These are phyloP conservation scores for Rhynchospora breviuscula DNA, from an alignment of 176 grass and related monocot genomes.

Conservation along the genomic window DNA sequence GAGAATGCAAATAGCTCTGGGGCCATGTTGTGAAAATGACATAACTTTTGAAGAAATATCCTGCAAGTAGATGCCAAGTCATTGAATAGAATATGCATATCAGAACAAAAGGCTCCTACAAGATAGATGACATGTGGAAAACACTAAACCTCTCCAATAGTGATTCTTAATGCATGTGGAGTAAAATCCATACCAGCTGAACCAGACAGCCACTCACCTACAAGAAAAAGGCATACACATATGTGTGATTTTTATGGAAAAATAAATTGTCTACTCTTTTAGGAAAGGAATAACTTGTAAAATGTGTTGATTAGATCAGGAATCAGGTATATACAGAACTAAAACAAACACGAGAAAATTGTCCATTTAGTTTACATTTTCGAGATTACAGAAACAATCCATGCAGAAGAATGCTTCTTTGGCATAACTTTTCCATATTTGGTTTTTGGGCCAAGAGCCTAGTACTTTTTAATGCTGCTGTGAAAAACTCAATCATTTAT, in stretches of 20 bases:
- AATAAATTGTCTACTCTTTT: background rate
- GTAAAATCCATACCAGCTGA: slow-evolving; percentile 36
- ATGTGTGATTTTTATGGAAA: background rate
- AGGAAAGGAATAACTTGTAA: background rate
- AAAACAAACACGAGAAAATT: too few species aligned
- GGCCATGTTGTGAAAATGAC: slow-evolving; percentile 31
- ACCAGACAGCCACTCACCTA: background rate
- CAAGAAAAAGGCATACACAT: background rate
- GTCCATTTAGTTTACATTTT: too few species aligned
- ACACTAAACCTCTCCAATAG: slow-evolving; percentile 32
- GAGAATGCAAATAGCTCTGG: slow-evolving; percentile 36
- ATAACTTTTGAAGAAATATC: slow-evolving; percentile 41
- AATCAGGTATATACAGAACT: background rate
- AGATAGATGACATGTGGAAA: background rate
- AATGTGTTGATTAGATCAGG: background rate
- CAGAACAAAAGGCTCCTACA: background rate
- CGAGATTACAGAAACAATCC: too few species aligned
- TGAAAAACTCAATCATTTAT: too few species aligned
- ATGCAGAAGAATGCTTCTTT: too few species aligned
- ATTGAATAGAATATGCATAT: background rate
- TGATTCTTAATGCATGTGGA: slow-evolving; percentile 27
- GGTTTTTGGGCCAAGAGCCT: too few species aligned
- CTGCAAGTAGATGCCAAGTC: slow-evolving; percentile 14
- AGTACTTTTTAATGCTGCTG: too few species aligned
- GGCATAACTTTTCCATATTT: too few species aligned